Percentiles rank a stretch among this genome's conserved stretches.
These are phyloP conservation scores for Gloeopeniophorella convolvens DNA, from an alignment of 768 basidiomycete genomes.

Conservation along the genomic window DNA sequence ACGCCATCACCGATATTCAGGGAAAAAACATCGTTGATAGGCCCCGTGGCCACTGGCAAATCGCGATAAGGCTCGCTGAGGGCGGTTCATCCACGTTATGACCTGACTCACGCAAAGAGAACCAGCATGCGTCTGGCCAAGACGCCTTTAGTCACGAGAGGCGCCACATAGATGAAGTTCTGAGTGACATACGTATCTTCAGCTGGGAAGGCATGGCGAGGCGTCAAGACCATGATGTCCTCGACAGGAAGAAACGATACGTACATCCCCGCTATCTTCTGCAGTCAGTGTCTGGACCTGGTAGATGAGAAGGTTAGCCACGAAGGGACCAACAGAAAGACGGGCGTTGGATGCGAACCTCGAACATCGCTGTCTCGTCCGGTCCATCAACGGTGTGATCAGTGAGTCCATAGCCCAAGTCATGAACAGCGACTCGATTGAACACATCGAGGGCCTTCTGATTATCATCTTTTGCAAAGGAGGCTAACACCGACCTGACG, in stretches of 20 bases:
- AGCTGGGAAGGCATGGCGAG: background rate
- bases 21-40: conserved; percentile 7
- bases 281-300: conserved; percentile 9
- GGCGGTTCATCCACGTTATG: background rate
- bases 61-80: background rate
- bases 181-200: conserved; percentile 4
- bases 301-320: background rate
- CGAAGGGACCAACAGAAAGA: too few species aligned
- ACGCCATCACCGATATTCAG: background rate
- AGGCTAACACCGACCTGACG: conserved; percentile 4
- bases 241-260: background rate
- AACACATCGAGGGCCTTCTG: background rate
- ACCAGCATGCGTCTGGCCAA: conserved; percentile 10
- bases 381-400: too few species aligned
- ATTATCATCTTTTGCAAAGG: background rate
- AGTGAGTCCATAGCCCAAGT: too few species aligned
- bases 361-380: background rate
- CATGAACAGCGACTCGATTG: background rate
- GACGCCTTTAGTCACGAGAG: background rate
- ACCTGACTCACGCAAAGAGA: conserved; percentile 3
- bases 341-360: conserved; percentile 4
- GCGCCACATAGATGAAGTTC: background rate
- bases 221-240: background rate
- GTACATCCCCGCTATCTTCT: conserved; percentile 8
- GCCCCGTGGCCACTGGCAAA: too few species aligned